Conservation (phyloP, 257 asterid species). For the Dorcoceras hygrometricum region DNA sequence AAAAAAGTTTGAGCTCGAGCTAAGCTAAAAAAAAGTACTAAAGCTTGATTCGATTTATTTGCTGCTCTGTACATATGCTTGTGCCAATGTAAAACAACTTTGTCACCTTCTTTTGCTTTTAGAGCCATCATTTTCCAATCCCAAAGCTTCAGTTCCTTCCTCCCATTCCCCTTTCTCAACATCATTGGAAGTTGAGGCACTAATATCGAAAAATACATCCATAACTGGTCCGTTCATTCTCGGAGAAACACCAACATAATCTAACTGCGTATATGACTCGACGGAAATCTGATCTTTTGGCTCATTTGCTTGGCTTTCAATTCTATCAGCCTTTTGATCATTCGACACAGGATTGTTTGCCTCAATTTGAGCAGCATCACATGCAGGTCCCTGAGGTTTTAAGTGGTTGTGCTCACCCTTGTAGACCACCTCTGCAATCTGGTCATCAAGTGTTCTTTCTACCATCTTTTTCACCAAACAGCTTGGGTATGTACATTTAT, state of each 20-base stretch:
- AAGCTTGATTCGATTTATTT: not conserved
- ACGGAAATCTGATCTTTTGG: conserved; percentile 25
- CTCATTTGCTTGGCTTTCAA: conserved; percentile 25
- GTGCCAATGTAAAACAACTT: not conserved
- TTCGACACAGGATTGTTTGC: conserved; percentile 21
- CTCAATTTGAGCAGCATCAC: conserved; percentile 27
- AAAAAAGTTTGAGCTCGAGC: not conserved
- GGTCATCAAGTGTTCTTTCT: conserved; percentile 52
- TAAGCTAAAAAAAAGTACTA: not conserved
- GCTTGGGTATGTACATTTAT: conserved; percentile 74
- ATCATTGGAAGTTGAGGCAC: conserved; percentile 34
- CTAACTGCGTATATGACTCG: conserved; percentile 33
- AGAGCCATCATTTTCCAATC: conserved; percentile 38
- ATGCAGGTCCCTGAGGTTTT: conserved; percentile 39
- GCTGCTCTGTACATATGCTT: not conserved
- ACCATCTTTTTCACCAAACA: conserved; percentile 85
- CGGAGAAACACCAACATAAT: conserved; percentile 25
- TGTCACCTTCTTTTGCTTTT: conserved; percentile 60
- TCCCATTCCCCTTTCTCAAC: conserved; percentile 41
- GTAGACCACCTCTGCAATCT: conserved; percentile 71
- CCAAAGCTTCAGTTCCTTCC: conserved; percentile 41
- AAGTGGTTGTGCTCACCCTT: conserved; percentile 74
- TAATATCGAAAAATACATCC: conserved; percentile 29
- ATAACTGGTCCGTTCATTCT: conserved; percentile 26
- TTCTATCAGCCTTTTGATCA: conserved; percentile 24